Base-by-base conservation (phyloP, 495 filamentous ascomycete genomes). In the Hamigera avellanea region DNA sequence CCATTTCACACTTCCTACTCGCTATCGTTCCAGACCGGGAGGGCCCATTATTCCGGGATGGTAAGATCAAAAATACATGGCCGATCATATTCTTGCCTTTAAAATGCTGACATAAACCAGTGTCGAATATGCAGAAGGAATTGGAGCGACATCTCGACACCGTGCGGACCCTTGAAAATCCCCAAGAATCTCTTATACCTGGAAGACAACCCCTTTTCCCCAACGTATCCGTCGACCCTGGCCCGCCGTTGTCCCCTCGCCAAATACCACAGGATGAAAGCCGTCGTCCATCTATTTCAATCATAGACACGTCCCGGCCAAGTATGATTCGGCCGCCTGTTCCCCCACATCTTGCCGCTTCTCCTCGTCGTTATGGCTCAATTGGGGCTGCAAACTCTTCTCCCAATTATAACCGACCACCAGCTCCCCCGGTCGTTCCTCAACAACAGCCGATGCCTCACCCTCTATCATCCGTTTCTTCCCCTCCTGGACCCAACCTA, bases 161-260 rank as follows among this genome's bases (percentile, higher is more conserved):
- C 32, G 58, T 76, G 12, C 71, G 77, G 17, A 53, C 59, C 28
- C 65, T 89, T 15, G 89, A 95, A 40, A 83, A 86, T 36, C 73
- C 80, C 18, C 78, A 82, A 44, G 87, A 94, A 35, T 61, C 72
- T 18, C 65, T 85, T 15, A 75, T 91, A 48, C 73, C 81, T 26
- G 80, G 75, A 19, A 79, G 80, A 37, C 84, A 81, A 38, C 72
- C 81, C 12, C 88, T 80, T 56, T 83, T 89, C 52, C 73, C 75
- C 32, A 81, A 76, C 45, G 62, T 86, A 41, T 60, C 77, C 23
- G 55, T 75, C 16, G 84, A 88, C 35, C 46, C 66, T 33, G 80
- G 80, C 29, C 78, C 83, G 4, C 86, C 91, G 23, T 64, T 95
- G 12, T 95, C 91, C n/a, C 91, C 91, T 18, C 83, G 86, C 25